phyloP scores from a whole-genome alignment of 306 rosid genomes.

The Rubus parviflorus region DNA sequence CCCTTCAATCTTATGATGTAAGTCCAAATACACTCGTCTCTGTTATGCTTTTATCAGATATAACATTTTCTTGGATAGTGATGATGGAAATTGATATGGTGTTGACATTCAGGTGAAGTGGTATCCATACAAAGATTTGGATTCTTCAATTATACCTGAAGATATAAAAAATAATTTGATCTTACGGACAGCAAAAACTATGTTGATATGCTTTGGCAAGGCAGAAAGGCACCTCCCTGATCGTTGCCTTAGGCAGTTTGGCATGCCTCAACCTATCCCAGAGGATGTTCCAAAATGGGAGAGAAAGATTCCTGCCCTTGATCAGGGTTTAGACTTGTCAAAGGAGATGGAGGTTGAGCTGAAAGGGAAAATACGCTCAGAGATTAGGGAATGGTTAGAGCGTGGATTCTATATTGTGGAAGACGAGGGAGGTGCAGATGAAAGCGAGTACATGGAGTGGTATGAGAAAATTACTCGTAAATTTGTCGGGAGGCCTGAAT shows the following conservation, averaged over 20 bases:
- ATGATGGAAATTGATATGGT: conserved; percentile 21
- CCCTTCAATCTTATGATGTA: conserved; percentile 67
- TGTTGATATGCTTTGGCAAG: conserved; percentile 76
- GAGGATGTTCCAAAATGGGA: conserved; percentile 66
- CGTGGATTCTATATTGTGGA: conserved; percentile 42
- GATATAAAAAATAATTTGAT: conserved; percentile 45
- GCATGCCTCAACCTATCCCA: conserved; percentile 73
- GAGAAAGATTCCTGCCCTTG: conserved; percentile 60
- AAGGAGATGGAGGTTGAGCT: conserved; percentile 22
- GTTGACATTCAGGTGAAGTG: conserved; percentile 58
- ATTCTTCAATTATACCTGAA: conserved; percentile 55
- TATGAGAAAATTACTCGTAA: conserved; percentile 62
- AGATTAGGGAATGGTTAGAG: conserved; percentile 63
- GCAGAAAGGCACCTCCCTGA: conserved; percentile 76
- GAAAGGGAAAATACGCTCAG: conserved; percentile 51
- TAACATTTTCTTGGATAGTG: conserved; percentile 4
- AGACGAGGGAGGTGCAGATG: conserved; percentile 39
- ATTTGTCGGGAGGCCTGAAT: conserved; percentile 63
- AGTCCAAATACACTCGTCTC: conserved; percentile 25
- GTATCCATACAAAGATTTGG: conserved; percentile 74
- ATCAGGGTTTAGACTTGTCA: conserved; percentile 56
- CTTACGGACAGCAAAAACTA: conserved; percentile 62
- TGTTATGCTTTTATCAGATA: neutral
- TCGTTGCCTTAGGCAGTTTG: conserved; percentile 75
- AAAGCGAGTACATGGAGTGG: conserved; percentile 60